Evolutionary conservation across 257 asterid species (phyloP).

Genomic region (Nemophila menziesii): DNA sequence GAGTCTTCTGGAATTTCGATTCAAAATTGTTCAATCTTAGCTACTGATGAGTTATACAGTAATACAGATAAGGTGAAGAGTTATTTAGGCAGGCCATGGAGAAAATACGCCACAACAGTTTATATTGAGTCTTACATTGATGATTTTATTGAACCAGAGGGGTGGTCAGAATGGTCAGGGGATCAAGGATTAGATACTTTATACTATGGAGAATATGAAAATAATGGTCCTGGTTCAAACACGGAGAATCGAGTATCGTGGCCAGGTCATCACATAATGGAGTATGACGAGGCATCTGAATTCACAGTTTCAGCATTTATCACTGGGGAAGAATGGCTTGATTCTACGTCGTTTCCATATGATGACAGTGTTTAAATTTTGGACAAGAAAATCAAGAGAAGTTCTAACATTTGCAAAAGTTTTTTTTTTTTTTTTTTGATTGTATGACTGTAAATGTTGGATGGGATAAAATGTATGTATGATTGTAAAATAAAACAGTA

Average conservation of each 20-base stretch:
- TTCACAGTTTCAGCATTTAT: constrained; percentile 62
- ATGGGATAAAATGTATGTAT: background rate
- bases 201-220: constrained; percentile 76
- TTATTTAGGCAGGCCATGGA: constrained; percentile 84
- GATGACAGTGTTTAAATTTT: constrained; percentile 44
- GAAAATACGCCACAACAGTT: constrained; percentile 53
- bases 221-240: constrained; percentile 58
- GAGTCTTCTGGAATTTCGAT: constrained; percentile 61
- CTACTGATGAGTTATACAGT: constrained; percentile 35
- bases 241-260: constrained; percentile 46
- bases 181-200: constrained; percentile 42
- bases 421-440: background rate
- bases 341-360: constrained; percentile 74
- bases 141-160: constrained; percentile 33
- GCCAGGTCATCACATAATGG: constrained; percentile 62
- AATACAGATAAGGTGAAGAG: constrained; percentile 33
- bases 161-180: constrained; percentile 65
- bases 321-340: constrained; percentile 70
- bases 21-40: constrained; percentile 65
- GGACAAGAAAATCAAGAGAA: background rate
- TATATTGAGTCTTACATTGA: constrained; percentile 51
- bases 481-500: background rate
- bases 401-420: background rate
- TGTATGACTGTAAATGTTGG: background rate
- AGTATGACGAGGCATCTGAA: constrained; percentile 41